Percentiles rank a stretch among this genome's conserved stretches.
Evolutionary conservation across 1,139 yeast genomes (phyloP).

Genomic region (Suhomyces bolitotheri): DNA sequence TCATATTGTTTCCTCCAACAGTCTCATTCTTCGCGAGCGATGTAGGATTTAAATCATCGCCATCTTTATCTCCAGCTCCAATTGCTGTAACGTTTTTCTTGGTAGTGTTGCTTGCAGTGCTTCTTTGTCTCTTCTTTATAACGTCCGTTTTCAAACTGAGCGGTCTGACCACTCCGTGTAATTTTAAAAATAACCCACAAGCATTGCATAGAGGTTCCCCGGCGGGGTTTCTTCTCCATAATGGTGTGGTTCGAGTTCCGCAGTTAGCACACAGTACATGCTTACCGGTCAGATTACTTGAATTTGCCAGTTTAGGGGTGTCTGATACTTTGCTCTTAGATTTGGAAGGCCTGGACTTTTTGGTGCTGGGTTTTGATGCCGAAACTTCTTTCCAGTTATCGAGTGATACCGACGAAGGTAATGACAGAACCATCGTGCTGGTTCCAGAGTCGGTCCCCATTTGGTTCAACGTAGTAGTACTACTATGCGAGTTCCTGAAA

Average conservation of each 20-base stretch:
- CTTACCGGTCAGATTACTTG: slow-evolving; percentile 1
- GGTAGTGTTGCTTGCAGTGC: slow-evolving; percentile 15
- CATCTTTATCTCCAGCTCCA: slow-evolving; percentile 16
- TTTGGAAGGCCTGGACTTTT: slow-evolving; percentile 15
- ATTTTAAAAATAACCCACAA: slow-evolving; percentile 29
- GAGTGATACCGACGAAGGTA: slow-evolving; percentile 3
- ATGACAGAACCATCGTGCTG: not conserved
- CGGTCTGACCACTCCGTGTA: slow-evolving; percentile 32
- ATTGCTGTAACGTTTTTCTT: slow-evolving; percentile 10
- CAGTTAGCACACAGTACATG: slow-evolving; percentile 26
- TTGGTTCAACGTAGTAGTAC: not conserved
- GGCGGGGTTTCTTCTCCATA: slow-evolving; percentile 31
- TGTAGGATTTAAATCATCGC: slow-evolving; percentile 29
- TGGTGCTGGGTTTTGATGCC: slow-evolving; percentile 9
- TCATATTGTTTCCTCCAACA: no score
- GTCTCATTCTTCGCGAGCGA: slow-evolving; percentile 18
- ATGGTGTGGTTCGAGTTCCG: slow-evolving; percentile 29
- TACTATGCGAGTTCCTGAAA: not conserved
- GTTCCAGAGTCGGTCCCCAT: not conserved
- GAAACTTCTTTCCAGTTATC: slow-evolving; percentile 9
- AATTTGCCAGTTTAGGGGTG: not conserved
- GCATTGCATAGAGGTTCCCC: slow-evolving; percentile 33
- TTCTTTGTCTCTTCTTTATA: slow-evolving; percentile 30
- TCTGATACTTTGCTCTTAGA: slow-evolving; percentile 12
- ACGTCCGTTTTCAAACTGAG: slow-evolving; percentile 30